phyloP scores from a whole-genome alignment of 345 rosid species.

The Stellera chamaejasme region DNA sequence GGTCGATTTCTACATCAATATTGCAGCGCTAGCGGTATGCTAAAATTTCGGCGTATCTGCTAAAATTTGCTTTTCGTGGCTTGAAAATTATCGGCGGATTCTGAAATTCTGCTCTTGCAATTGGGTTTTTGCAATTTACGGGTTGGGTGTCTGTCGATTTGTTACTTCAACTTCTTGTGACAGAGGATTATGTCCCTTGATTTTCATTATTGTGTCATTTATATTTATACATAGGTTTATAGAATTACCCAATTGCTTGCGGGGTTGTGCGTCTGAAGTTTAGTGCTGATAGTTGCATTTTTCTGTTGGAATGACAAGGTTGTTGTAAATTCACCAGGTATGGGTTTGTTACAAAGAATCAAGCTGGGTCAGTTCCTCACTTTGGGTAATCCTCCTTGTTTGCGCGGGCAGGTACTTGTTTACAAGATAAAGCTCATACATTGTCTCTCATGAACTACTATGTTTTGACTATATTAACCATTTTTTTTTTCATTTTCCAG shows the following conservation, averaged over 20 bases:
- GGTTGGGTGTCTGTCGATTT: too few relatives aligned
- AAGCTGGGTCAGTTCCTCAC: conserved; percentile 25
- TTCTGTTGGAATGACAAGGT: background rate
- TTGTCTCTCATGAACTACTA: background rate
- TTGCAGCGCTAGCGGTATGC: conserved; percentile 51
- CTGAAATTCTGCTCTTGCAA: background rate
- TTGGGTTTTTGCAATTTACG: too few relatives aligned
- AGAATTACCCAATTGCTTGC: background rate
- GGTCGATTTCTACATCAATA: conserved; percentile 60
- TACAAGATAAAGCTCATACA: background rate
- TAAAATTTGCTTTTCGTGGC: background rate
- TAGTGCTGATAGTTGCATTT: background rate
- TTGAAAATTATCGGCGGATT: background rate
- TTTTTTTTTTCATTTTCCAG: conserved; percentile 23
- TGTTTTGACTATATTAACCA: background rate
- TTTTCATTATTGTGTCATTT: background rate
- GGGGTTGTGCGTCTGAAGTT: background rate
- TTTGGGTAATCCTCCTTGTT: conserved; percentile 59
- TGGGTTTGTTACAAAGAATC: conserved; percentile 75
- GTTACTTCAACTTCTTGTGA: too few relatives aligned
- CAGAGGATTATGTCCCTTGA: too few relatives aligned
- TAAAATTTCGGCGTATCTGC: too few relatives aligned
- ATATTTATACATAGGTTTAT: background rate
- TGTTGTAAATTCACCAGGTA: conserved; percentile 26
- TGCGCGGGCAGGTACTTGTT: conserved; percentile 53